A percentile compares a stretch with the other conserved stretches of the same genome.
Evolutionary conservation across 2,329 filamentous ascomycete species (phyloP).

Genomic region (Claviceps citrina): DNA sequence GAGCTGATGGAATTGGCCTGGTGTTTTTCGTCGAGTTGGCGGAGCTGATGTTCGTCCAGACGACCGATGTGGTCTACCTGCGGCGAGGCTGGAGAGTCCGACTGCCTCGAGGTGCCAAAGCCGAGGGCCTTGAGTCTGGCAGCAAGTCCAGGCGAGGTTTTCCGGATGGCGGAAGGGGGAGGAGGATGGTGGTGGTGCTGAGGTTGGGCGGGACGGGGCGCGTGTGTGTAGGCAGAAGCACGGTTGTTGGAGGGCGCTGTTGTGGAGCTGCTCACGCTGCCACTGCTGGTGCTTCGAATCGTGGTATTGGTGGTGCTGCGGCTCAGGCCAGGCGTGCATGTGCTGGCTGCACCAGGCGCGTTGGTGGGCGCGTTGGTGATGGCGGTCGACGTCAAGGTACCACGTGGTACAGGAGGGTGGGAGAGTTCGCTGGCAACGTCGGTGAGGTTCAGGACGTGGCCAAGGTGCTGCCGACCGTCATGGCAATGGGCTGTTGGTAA

Average conservation of each 20-base stretch:
- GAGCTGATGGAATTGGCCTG: conserved; percentile 35
- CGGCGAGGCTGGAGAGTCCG: conserved; percentile 13
- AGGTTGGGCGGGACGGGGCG: conserved; percentile 9
- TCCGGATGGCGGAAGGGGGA: conserved; percentile 27
- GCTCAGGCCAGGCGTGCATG: conserved; percentile 6
- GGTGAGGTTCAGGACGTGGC: conserved; percentile 15
- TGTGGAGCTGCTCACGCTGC: conserved; percentile 1
- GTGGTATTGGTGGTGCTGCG: conserved; percentile 4
- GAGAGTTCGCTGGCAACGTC: conserved; percentile 15
- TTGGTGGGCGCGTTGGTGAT: background rate
- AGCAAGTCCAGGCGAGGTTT: conserved; percentile 48
- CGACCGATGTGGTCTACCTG: conserved; percentile 42
- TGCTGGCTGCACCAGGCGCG: background rate
- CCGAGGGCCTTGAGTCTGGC: conserved; percentile 50
- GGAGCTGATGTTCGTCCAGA: conserved; percentile 54
- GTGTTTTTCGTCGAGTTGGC: conserved; percentile 49
- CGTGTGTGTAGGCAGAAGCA: conserved; percentile 10
- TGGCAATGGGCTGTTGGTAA: background rate
- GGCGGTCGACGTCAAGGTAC: conserved; percentile 12
- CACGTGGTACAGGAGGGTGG: conserved; percentile 15
- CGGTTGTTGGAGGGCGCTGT: conserved; percentile 3
- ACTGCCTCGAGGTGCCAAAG: conserved; percentile 33
- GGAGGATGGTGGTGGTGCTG: conserved; percentile 11
- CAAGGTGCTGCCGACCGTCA: background rate
- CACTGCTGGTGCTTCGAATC: conserved; percentile 3